Evolutionary conservation across 23 red algal species (phyloP), one percentile per base, ranked within the genome.

Genomic region (Gracilaria gracilis): DNA sequence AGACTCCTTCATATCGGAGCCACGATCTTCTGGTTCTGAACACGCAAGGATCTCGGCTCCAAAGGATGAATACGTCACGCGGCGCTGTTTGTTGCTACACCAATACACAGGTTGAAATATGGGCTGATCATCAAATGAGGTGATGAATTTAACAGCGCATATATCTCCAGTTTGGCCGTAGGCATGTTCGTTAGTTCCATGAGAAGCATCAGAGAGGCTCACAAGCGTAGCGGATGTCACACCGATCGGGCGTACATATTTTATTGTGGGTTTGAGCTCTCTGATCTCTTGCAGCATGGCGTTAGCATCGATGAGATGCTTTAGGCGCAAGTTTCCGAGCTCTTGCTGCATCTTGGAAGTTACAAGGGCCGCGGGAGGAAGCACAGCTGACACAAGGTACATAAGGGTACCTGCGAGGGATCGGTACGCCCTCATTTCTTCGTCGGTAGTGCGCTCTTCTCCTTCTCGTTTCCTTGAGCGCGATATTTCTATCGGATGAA

Each of bases 371-470:
- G 81, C 81, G 67, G 12, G 57, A 0, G 59, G 81, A 19, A 67
- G 21, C 6, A 85, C 81, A 5, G 14, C 53, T 15, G 12, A 40
- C 7, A 55, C 81, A 13, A 53, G n/a, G 25, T 69, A 85, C 61
- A 85, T 67, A 15, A 67, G 34, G 25, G 53, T 85, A 21, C 81
- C 81, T n/a, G 81, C 81, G 20, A 85, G 31, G 17, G 58, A 53
- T 16, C 57, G 15, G 0, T 69, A 54, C 17, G 6, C 28, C 2
- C 17, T 34, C 4, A 51, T 67, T 32, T 85, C 81, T 3, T 38
- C 13, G 16, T 48, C 59, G 58, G 4, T 67, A 4, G 81, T 57
- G 15, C 17, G 66, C 9, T 61, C 16, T 3, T 85, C 38, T 13
- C 46, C 2, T 58, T 27, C 19, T 37, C 19, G n/a, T n/a, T n/a